These are phyloP conservation scores for Fusarium sp. DNA, from an alignment of 2,329 filamentous ascomycete species.

Conservation along the genomic window DNA sequence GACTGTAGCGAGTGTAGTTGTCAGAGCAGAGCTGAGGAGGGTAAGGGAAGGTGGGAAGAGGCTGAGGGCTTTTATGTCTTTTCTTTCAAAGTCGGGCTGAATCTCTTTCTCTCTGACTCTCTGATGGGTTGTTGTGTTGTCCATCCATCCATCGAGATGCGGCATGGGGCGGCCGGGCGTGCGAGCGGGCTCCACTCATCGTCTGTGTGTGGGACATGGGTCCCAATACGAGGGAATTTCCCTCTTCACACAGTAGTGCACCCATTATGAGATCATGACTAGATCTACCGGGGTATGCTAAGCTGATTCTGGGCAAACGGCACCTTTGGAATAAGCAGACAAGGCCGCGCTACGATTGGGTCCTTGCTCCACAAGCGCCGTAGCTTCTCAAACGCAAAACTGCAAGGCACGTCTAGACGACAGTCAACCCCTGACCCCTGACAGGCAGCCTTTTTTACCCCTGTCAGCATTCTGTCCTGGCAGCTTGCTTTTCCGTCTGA, in stretches of 20 bases:
- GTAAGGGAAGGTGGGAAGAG: conserved; percentile 2
- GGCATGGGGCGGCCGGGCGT: not conserved
- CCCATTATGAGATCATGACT: conserved; percentile 35
- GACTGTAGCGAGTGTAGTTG: conserved; percentile 39
- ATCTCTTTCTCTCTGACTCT: not conserved
- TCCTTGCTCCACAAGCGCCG: not conserved
- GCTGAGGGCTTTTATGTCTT: conserved; percentile 23
- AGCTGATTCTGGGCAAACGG: not conserved
- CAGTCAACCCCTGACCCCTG: not conserved
- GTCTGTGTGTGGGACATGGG: not conserved
- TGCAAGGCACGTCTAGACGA: conserved; percentile 2
- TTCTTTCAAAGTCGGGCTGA: not conserved
- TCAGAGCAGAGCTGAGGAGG: conserved; percentile 2
- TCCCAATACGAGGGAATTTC: conserved; percentile 30
- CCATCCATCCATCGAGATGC: conserved; percentile 5
- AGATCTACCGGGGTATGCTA: conserved; percentile 11
- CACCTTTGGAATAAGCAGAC: not conserved
- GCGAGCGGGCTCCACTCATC: no score
- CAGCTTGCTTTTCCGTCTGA: not conserved
- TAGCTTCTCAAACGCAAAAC: not conserved
- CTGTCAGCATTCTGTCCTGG: not conserved
- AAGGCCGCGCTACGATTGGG: not conserved
- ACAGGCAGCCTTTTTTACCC: not conserved
- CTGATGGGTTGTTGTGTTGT: not conserved
- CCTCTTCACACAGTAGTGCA: conserved; percentile 15